Evolutionary conservation across 108 stramenopile genomes (phyloP), one percentile per base, ranked within the genome.

Genomic region (Cyclotella cryptica): DNA sequence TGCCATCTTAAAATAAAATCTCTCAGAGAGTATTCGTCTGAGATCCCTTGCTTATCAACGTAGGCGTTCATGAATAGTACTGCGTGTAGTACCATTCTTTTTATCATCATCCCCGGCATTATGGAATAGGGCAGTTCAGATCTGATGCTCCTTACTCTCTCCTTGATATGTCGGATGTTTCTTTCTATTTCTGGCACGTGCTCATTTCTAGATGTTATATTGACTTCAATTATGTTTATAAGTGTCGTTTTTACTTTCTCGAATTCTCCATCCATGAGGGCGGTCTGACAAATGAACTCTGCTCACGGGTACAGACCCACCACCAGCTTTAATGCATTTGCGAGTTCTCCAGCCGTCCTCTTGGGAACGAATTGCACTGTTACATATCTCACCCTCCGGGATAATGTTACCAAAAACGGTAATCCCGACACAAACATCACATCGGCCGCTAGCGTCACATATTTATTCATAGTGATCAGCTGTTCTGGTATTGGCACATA

Each of bases 61-160:
- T 74, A 58, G 11, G 35, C 41, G 8, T 84, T 87, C 27, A 76
- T 27, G 80, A 75, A 84, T 15, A 78, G 29, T 0, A 71, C 72
- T 14, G 51, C 19, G 2, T 40, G 15, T 6, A 71, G 35, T 0
- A 81, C 72, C 67, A 87, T 29, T 28, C 81, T 72, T 9, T 64
- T 62, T n/a, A 81, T n/a, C 59, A 87, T 61, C 60, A n/a, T n/a
- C n/a, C n/a, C n/a, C n/a, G n/a, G n/a, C n/a, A n/a, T n/a, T n/a
- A n/a, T n/a, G n/a, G n/a, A 7, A 52, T 73, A 77, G 2, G 83
- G 83, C 0, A 84, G 58, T 0, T 24, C 64, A 24, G 59, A 58
- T 18, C 30, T 42, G 14, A 52, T 78, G 15, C 60, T 54, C 59
- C 87, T 28, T 9, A 27, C 18, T 17, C 84, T 49, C n/a, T 87